These are phyloP conservation scores for Leishmania lainsoni DNA, from an alignment of 208 protist species.

Conservation along the genomic window DNA sequence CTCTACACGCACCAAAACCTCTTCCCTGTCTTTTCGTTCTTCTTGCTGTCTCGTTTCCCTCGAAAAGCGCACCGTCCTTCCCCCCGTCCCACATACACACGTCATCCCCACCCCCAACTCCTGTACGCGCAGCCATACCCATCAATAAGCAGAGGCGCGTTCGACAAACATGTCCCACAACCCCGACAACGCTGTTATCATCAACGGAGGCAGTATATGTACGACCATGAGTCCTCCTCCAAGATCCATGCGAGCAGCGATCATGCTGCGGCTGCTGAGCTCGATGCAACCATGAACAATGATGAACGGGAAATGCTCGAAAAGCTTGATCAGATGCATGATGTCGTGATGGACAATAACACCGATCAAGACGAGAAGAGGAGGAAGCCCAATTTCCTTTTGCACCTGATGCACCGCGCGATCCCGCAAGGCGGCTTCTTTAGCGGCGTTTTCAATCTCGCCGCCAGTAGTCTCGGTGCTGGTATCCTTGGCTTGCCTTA, in stretches of 20 bases:
- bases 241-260: not conserved
- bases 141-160: not conserved
- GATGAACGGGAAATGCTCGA: slow-evolving; percentile 15
- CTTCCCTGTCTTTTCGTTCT: not conserved
- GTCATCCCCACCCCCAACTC: not conserved
- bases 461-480: slow-evolving; percentile 64
- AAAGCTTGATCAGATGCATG: slow-evolving; percentile 13
- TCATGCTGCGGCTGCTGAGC: not conserved
- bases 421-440: slow-evolving; percentile 50
- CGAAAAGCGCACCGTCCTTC: not conserved
- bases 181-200: not conserved
- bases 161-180: not conserved
- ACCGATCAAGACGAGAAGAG: not conserved
- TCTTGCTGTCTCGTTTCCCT: not conserved
- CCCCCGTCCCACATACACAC: not conserved
- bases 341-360: not conserved
- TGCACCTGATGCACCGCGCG: slow-evolving; percentile 18
- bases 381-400: not conserved
- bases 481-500: slow-evolving; percentile 68
- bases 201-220: not conserved
- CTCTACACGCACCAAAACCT: too few relatives aligned
- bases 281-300: not conserved
- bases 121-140: not conserved
- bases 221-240: not conserved
- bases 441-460: slow-evolving; percentile 73